Base-by-base conservation (phyloP, 805 yeast species). In the Saccharomycopsis amapae region DNA sequence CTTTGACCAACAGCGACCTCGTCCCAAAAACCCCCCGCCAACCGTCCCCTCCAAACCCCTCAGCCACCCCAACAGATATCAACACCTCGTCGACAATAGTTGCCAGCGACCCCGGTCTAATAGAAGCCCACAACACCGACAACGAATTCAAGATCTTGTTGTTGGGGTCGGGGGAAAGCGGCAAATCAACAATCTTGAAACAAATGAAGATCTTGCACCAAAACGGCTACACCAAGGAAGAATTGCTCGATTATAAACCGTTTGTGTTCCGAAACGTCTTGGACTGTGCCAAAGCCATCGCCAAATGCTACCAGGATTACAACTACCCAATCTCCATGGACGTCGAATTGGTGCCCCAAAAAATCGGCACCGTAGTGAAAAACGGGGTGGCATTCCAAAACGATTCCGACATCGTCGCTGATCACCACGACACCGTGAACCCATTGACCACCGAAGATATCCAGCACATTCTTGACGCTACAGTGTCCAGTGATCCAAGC, bases 111-210 rank as follows among this genome's bases (percentile, higher is more conserved):
- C n/a, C n/a, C n/a, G n/a, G n/a, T n/a, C n/a, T n/a, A n/a, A n/a
- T n/a, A n/a, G n/a, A n/a, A n/a, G n/a, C n/a, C n/a, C n/a, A n/a
- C n/a, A n/a, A n/a, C n/a, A n/a, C 17, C 15, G 40, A 55, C 4
- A 66, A 72, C 51, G 85, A 78, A 48, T 78, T 80, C 44, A 88
- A 88, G 60, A 79, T 89, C 39, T 67, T 89, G 31, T 68, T 89
- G 28, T 64, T 84, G 40, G 93, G 98, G 4, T 84, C 96, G 0
- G 98, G 97, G 13, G 94, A 84, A 58, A 72, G 81, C 51, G 94
- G 94, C 3, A 85, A 84, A 58, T 79, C 88, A 5, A 84, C 94
- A 15, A 78, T 84, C 44, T 75, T 85, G 44, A 85, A 83, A 60
- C 94, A 84, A 61, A 85, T 85, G 78, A 83, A 82, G 58, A 82